Percentiles rank a stretch among this genome's conserved stretches.
phyloP scores from a whole-genome alignment of 2,329 filamentous ascomycete genomes.

The Paracamarosporium sp. region DNA sequence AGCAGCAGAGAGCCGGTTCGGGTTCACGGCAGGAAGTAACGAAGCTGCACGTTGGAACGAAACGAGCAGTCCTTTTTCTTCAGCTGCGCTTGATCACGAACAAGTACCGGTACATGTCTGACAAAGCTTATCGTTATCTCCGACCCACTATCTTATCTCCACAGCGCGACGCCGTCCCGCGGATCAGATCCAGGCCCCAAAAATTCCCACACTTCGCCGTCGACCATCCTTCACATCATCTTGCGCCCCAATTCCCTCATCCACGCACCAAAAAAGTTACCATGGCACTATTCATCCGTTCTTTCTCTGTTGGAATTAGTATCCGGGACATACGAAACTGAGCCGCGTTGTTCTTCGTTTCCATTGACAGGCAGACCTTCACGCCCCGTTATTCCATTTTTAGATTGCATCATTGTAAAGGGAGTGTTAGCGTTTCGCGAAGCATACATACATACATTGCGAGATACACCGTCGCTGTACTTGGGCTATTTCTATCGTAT shows the following conservation, averaged over 20 bases:
- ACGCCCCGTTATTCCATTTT: slow-evolving; percentile 1
- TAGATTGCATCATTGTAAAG: slow-evolving; percentile 22
- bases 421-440: too few relatives aligned
- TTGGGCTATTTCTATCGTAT: background rate
- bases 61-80: too few relatives aligned
- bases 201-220: slow-evolving; percentile 1
- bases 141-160: slow-evolving; percentile 1
- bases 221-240: background rate
- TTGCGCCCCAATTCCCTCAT: slow-evolving; percentile 35
- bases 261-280: slow-evolving; percentile 2
- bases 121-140: slow-evolving; percentile 3
- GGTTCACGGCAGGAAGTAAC: too few relatives aligned
- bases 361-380: slow-evolving; percentile 8
- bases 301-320: slow-evolving; percentile 28
- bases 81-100: too few relatives aligned
- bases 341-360: slow-evolving; percentile 13
- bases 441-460: background rate
- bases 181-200: background rate
- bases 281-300: slow-evolving; percentile 36
- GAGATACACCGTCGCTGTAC: background rate
- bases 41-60: too few relatives aligned
- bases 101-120: too few relatives aligned
- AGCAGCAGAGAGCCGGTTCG: too few relatives aligned
- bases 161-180: background rate
- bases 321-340: slow-evolving; percentile 43